phyloP scores from a whole-genome alignment of 352 stramenopile species.

The Phytophthora gonapodyides region DNA sequence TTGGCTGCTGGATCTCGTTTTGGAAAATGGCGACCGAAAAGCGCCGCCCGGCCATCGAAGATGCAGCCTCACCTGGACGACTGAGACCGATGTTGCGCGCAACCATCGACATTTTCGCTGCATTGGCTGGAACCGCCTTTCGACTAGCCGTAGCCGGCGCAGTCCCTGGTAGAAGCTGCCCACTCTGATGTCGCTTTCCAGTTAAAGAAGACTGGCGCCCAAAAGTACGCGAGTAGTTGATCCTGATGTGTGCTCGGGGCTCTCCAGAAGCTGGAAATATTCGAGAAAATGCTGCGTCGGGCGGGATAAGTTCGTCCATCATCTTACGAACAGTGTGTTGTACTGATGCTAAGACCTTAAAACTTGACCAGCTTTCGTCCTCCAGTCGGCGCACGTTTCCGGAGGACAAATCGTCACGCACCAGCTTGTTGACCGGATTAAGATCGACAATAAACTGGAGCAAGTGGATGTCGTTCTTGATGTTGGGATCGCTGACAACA shows the following conservation, averaged over 20 bases:
- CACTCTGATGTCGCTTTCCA: no score
- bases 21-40: conserved; percentile 10
- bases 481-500: neutral
- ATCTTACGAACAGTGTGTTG: conserved; percentile 38
- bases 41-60: neutral
- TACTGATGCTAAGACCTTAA: conserved; percentile 44
- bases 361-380: conserved; percentile 58
- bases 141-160: neutral
- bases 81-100: conserved; percentile 12
- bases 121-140: conserved; percentile 4
- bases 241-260: conserved; percentile 11
- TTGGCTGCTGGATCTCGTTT: neutral
- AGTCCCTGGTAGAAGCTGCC: no score
- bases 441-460: conserved; percentile 60
- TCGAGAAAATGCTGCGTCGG: conserved; percentile 8
- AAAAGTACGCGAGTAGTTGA: conserved; percentile 6
- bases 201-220: conserved; percentile 14
- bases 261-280: conserved; percentile 2
- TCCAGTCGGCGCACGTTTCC: conserved; percentile 44
- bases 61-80: conserved; percentile 4
- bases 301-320: conserved; percentile 44
- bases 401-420: conserved; percentile 43
- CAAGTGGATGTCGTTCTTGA: conserved; percentile 23
- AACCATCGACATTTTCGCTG: conserved; percentile 24
- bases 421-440: conserved; percentile 64